These are phyloP conservation scores for Pyrenopolyporus hunteri DNA, from an alignment of 495 filamentous ascomycete genomes.

Conservation along the genomic window DNA sequence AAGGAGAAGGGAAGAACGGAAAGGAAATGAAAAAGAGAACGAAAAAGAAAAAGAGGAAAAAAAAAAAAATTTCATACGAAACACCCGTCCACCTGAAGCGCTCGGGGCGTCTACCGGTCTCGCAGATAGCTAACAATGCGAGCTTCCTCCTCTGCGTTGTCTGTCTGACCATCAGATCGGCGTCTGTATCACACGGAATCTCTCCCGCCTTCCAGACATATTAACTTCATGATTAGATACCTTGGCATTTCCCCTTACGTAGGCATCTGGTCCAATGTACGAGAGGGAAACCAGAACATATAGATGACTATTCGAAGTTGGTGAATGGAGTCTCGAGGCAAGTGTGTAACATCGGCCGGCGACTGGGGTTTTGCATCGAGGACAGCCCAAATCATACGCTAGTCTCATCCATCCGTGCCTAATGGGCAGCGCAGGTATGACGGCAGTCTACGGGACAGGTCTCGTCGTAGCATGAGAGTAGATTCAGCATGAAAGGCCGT, in stretches of 20 bases:
- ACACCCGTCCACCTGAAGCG: conserved; percentile 9
- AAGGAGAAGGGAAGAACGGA: conserved; percentile 9
- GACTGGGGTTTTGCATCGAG: neutral
- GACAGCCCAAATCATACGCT: conserved; percentile 3
- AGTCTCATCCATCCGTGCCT: neutral
- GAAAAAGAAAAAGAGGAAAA: no score
- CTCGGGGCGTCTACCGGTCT: conserved; percentile 17
- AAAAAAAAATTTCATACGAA: no score
- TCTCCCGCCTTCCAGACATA: conserved; percentile 16
- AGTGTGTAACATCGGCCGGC: conserved; percentile 15
- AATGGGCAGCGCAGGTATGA: neutral
- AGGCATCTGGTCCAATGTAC: conserved; percentile 2
- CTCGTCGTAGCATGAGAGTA: neutral
- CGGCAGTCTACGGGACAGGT: neutral
- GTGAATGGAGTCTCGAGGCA: conserved; percentile 2
- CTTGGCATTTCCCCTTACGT: conserved; percentile 15
- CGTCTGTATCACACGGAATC: conserved; percentile 27
- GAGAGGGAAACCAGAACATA: neutral
- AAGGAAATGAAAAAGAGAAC: no score
- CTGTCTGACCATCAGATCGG: conserved; percentile 36
- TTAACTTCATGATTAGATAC: conserved; percentile 20
- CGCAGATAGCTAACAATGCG: conserved; percentile 1
- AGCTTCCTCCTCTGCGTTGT: conserved; percentile 5
- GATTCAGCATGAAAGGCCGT: neutral
- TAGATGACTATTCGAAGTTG: neutral